A percentile compares a stretch with the other conserved stretches of the same genome.
Evolutionary conservation across 768 basidiomycete genomes (phyloP).

Genomic region (Rhodosporidiobolus odoratus): DNA sequence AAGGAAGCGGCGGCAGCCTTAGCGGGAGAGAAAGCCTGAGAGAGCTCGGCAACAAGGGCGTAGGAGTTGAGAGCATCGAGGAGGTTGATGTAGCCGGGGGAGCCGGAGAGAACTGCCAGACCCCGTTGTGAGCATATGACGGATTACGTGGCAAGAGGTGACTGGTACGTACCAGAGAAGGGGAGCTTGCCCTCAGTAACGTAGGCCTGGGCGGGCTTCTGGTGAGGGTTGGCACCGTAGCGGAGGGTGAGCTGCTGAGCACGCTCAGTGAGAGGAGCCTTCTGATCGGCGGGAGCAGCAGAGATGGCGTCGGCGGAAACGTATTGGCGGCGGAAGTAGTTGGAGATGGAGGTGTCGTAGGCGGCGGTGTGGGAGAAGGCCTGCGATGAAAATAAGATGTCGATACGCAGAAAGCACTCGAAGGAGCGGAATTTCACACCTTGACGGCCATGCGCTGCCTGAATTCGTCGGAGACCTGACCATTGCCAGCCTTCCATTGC

Average conservation of each 20-base stretch:
- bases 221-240: slow-evolving; percentile 97
- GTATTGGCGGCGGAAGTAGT: slow-evolving; percentile 94
- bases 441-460: slow-evolving; percentile 72
- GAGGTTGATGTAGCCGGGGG: slow-evolving; percentile 97
- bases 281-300: slow-evolving; percentile 54
- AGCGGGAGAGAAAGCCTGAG: slow-evolving; percentile 61
- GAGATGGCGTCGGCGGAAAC: slow-evolving; percentile 62
- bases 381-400: slow-evolving; percentile 50
- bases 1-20: slow-evolving; percentile 97
- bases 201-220: slow-evolving; percentile 95
- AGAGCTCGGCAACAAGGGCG: slow-evolving; percentile 88
- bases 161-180: slow-evolving; percentile 66
- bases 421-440: slow-evolving; percentile 9
- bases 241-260: slow-evolving; percentile 80
- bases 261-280: slow-evolving; percentile 55
- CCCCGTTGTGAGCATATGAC: not conserved
- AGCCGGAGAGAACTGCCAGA: slow-evolving; percentile 73
- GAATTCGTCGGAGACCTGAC: slow-evolving; percentile 65
- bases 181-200: slow-evolving; percentile 82
- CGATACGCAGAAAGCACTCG: no score
- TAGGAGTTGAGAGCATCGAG: slow-evolving; percentile 96
- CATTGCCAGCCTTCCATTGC: slow-evolving; percentile 68
- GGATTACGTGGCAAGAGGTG: not conserved
- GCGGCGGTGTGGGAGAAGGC: slow-evolving; percentile 94
- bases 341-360: slow-evolving; percentile 92